phyloP scores from a whole-genome alignment of 225 moss, liverwort and hornwort genomes.

The Marchantia paleacea region DNA sequence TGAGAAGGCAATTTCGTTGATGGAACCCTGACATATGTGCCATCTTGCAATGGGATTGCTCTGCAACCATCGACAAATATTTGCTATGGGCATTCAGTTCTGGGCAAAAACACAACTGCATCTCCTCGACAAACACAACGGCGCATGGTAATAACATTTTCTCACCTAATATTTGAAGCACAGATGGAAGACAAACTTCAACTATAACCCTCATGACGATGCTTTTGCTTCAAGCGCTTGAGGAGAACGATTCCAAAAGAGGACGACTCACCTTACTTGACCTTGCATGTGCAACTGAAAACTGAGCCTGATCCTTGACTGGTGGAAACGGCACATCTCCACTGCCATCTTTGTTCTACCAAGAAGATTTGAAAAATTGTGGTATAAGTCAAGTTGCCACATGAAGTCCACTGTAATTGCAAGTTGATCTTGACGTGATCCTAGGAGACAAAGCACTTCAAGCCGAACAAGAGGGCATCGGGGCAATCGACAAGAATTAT shows the following conservation, averaged over 20 bases:
- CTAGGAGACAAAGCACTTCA: neutral
- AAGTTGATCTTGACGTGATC: neutral
- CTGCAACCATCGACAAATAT: slow-evolving; percentile 36
- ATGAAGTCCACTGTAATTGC: neutral
- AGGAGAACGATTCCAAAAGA: neutral
- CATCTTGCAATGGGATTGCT: slow-evolving; percentile 99
- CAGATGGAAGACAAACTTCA: neutral
- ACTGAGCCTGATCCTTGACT: slow-evolving; percentile 77
- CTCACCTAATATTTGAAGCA: too few species aligned
- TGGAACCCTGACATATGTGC: slow-evolving; percentile 89
- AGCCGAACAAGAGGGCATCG: neutral
- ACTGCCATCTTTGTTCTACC: slow-evolving; percentile 92
- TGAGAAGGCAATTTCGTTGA: slow-evolving; percentile 84
- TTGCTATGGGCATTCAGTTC: neutral
- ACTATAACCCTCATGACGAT: neutral
- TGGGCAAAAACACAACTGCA: neutral
- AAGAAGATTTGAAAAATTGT: neutral
- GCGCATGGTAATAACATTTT: neutral
- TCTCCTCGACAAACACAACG: neutral
- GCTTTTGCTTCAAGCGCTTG: neutral
- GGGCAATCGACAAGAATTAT: neutral
- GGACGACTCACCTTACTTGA: slow-evolving; percentile 77
- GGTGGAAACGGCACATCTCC: slow-evolving; percentile 96
- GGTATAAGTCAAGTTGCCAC: neutral
- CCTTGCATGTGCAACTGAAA: slow-evolving; percentile 91